These are phyloP conservation scores for Clathrospora elynae DNA, from an alignment of 2,329 filamentous ascomycete species.

Conservation along the genomic window DNA sequence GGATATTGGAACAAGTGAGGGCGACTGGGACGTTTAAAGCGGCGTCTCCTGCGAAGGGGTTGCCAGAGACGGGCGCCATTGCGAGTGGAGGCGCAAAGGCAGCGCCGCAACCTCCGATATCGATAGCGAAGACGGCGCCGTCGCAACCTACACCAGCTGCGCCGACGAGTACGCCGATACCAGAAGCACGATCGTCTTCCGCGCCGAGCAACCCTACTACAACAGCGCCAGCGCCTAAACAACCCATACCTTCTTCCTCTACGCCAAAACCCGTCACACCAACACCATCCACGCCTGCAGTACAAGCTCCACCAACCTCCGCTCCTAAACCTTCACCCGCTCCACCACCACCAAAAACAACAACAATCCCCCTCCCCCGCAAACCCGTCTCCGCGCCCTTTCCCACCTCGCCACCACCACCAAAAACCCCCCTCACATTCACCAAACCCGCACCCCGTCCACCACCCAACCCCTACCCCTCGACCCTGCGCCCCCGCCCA, in stretches of 20 bases:
- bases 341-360: neutral
- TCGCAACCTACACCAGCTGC: conserved; percentile 2
- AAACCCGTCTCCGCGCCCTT: conserved; percentile 23
- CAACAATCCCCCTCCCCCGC: conserved; percentile 29
- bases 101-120: neutral
- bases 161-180: neutral
- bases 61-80: neutral
- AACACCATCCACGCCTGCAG: conserved; percentile 1
- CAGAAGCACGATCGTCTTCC: conserved; percentile 58
- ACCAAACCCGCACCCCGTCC: conserved; percentile 12
- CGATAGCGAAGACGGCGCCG: neutral
- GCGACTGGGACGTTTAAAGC: conserved; percentile 30
- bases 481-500: conserved; percentile 5
- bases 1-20: conserved; percentile 39
- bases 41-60: neutral
- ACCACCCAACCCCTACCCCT: conserved; percentile 6
- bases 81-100: neutral
- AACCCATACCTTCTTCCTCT: no score
- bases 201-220: conserved; percentile 31
- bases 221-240: conserved; percentile 52
- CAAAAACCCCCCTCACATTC: conserved; percentile 7
- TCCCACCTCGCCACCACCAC: conserved; percentile 5
- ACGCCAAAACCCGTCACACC: no score
- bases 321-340: neutral
- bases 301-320: conserved; percentile 20